Percentiles rank a stretch among this genome's conserved stretches.
Evolutionary conservation across 164 flowering plant genomes (phyloP).

Genomic region (Vitis labrusca): DNA sequence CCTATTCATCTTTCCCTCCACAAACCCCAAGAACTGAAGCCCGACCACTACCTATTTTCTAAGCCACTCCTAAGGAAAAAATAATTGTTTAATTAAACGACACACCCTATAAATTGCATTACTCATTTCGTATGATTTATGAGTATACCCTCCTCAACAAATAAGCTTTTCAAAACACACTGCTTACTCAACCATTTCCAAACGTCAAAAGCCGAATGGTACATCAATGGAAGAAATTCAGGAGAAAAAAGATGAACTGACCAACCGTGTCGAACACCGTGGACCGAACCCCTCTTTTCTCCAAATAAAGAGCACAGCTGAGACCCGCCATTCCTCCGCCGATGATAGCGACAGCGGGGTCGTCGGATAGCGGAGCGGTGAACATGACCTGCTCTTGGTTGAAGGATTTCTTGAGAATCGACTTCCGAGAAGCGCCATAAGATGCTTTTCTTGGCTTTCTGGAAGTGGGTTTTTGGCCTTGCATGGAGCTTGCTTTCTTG

Average conservation of each 20-base stretch:
- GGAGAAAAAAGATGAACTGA: constrained; percentile 8
- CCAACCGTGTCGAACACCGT: constrained; percentile 93
- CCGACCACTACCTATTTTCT: too few species aligned
- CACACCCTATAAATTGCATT: too few species aligned
- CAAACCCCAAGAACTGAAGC: too few species aligned
- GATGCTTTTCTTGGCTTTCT: constrained; percentile 42
- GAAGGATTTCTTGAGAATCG: constrained; percentile 73
- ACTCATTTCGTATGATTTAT: too few species aligned
- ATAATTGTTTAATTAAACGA: too few species aligned
- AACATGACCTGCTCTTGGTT: constrained; percentile 79
- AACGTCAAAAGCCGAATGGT: too few species aligned
- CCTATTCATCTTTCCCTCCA: too few species aligned
- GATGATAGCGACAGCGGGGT: constrained; percentile 77
- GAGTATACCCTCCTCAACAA: too few species aligned
- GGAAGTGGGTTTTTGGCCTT: constrained; percentile 24
- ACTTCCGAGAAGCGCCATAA: constrained; percentile 71
- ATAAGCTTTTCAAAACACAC: not conserved
- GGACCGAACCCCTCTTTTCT: constrained; percentile 77
- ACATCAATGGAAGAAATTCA: not conserved
- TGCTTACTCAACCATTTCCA: not conserved
- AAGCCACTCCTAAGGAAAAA: too few species aligned
- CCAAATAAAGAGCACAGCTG: constrained; percentile 68
- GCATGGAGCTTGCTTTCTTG: constrained; percentile 10
- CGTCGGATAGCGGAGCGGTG: constrained; percentile 54
- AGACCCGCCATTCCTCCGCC: constrained; percentile 95